phyloP scores from a whole-genome alignment of 1,284 basidiomycete species.

The Papiliotrema laurentii region DNA sequence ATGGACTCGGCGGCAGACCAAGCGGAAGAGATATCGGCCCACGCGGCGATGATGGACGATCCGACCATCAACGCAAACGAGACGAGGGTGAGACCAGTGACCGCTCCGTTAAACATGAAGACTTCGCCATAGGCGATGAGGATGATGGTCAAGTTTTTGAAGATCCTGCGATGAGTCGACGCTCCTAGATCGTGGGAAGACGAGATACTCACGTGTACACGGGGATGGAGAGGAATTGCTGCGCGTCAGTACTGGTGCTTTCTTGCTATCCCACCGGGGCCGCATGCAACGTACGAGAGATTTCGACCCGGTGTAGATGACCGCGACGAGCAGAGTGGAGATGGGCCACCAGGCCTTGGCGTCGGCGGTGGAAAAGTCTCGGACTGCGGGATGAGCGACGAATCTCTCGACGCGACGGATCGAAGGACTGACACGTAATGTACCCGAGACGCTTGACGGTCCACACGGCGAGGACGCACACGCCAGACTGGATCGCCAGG shows the following conservation, averaged over 20 bases:
- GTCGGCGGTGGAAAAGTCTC: slow-evolving; percentile 77
- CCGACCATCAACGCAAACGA: slow-evolving; percentile 93
- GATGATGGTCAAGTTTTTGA: slow-evolving; percentile 99
- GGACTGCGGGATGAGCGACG: slow-evolving; percentile 49
- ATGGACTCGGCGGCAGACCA: slow-evolving; percentile 19
- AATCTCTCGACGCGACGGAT: neutral
- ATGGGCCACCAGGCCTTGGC: slow-evolving; percentile 94
- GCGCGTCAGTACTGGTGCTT: too few species aligned
- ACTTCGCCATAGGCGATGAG: slow-evolving; percentile 98
- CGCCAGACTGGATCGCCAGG: slow-evolving; percentile 82
- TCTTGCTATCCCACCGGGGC: neutral
- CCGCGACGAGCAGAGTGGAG: slow-evolving; percentile 82
- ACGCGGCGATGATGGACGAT: slow-evolving; percentile 94
- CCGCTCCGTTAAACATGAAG: slow-evolving; percentile 88
- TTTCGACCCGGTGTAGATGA: slow-evolving; percentile 98
- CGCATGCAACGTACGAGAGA: slow-evolving; percentile 60
- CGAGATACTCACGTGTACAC: slow-evolving; percentile 64
- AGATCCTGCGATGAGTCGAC: slow-evolving; percentile 55
- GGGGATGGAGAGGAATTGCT: slow-evolving; percentile 92
- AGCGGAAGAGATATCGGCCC: slow-evolving; percentile 69
- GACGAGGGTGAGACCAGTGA: slow-evolving; percentile 80
- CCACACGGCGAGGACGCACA: slow-evolving; percentile 75
- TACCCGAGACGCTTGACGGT: slow-evolving; percentile 71
- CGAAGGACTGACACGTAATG: slow-evolving; percentile 59
- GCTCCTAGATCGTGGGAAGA: neutral